Evolutionary conservation across 768 basidiomycete genomes (phyloP), one percentile per base, ranked within the genome.

Genomic region (Pleurotus pulmonarius): DNA sequence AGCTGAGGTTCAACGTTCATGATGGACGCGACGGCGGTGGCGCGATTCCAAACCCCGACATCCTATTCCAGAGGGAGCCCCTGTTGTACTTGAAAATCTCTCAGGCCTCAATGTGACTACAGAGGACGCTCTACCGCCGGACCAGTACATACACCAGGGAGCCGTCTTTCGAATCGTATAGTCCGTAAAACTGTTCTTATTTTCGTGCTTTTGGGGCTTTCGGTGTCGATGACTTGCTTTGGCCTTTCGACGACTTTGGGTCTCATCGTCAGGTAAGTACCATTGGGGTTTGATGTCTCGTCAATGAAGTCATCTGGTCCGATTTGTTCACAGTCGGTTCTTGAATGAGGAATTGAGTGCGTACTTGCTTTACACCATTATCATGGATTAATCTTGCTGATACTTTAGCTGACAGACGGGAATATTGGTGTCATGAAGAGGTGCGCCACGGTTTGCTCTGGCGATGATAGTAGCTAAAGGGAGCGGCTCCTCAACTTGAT

Each of bases 171-270:
- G 5, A 86, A 87, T 55, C 73, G 75, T 43, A 69, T 86, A 47
- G 86, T 86, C 11, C 77, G 86, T 26, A 85, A 82, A 60, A 84
- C 85, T 0, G 76, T 87, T 9, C 75, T 87, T 54, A 65, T 87
- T 47, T 72, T 67, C 1, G 86, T 85, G 1, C 70, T 85, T 0
- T 62, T 77, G 40, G 85, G 84, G 4, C 63, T 87, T 6, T 78
- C 79, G 0, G 44, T 75, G 1, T 83, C 83, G 0, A 85, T 83
- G 76, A 73, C 77, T 16, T 77, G 76, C 46, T 86, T 87, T 54
- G 86, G 86, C 26, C 60, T 86, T 12, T 83, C 84, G 0, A 77
- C 65, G 56, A 75, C 79, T 0, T 85, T 83, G 79, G 75, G 73
- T 15, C 70, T 82, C 8, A 79, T 83, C 15, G 29, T 70, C 8